These are phyloP conservation scores for Magnaporthiopsis poae DNA, from an alignment of 2,329 filamentous ascomycete species.

Conservation along the genomic window DNA sequence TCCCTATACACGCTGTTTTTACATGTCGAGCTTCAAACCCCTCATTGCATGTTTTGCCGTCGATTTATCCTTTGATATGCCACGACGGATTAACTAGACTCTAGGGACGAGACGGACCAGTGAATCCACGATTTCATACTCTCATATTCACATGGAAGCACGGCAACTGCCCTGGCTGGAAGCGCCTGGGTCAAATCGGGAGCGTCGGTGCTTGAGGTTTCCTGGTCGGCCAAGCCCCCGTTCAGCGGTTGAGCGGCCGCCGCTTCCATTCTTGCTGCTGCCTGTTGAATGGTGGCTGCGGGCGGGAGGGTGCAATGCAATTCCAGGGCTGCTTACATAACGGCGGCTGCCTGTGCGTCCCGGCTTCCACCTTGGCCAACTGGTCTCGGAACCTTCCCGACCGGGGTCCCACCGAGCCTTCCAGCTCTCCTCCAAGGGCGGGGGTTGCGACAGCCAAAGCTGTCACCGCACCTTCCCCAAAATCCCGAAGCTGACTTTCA, in stretches of 20 bases:
- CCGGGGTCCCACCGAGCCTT: background rate
- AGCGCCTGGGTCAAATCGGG: background rate
- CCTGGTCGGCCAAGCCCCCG: too few species aligned
- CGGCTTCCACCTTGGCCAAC: background rate
- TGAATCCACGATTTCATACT: too few species aligned
- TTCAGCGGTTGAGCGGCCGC: too few species aligned
- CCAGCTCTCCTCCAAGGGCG: background rate
- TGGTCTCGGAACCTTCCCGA: background rate
- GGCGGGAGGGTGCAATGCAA: background rate
- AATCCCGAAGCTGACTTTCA: background rate
- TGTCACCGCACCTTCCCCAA: background rate
- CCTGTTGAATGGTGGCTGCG: background rate
- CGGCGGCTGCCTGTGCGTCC: background rate
- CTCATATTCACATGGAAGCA: too few species aligned
- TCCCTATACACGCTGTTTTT: too few species aligned
- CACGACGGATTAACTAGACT: too few species aligned
- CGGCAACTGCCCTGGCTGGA: too few species aligned
- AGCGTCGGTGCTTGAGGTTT: background rate
- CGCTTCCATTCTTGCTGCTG: background rate
- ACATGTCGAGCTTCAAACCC: too few species aligned
- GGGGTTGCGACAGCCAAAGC: background rate
- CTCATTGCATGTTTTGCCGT: background rate
- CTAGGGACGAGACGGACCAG: too few species aligned
- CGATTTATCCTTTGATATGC: too few species aligned
- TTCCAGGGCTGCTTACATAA: background rate